Evolutionary conservation across 1,139 yeast genomes (phyloP).

Genomic region (Wickerhamomyces sp.): DNA sequence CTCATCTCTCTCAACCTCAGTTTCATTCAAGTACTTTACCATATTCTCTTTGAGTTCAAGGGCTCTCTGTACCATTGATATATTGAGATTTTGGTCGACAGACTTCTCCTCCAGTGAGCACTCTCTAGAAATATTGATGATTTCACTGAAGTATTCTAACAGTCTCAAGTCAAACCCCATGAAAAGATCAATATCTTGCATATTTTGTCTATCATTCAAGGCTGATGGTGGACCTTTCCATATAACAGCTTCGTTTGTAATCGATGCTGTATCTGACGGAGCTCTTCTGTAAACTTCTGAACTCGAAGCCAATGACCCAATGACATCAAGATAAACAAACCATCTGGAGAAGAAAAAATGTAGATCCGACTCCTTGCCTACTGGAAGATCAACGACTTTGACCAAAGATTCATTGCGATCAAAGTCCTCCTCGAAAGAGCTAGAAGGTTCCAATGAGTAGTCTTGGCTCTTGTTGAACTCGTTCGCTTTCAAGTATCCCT

Average conservation of each 20-base stretch:
- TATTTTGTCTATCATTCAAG: constrained; percentile 6
- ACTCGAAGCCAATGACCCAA: constrained; percentile 47
- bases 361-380: constrained; percentile 35
- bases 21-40: constrained; percentile 23
- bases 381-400: constrained; percentile 7
- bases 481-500: constrained; percentile 38
- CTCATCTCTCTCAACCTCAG: constrained; percentile 31
- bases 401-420: neutral
- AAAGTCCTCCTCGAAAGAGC: constrained; percentile 3
- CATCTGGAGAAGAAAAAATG: constrained; percentile 62
- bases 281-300: constrained; percentile 11
- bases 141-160: constrained; percentile 44
- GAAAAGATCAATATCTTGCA: constrained; percentile 48
- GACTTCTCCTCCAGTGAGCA: constrained; percentile 23
- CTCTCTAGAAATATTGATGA: constrained; percentile 39
- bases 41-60: constrained; percentile 40
- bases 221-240: constrained; percentile 26
- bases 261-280: constrained; percentile 2
- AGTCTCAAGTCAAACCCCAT: constrained; percentile 55
- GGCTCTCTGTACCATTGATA: constrained; percentile 35
- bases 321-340: constrained; percentile 67
- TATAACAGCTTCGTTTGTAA: constrained; percentile 7
- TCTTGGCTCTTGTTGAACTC: neutral
- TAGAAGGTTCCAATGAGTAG: no score
- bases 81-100: neutral